These are phyloP conservation scores for Clavaria fumosa DNA, from an alignment of 768 basidiomycete species.

Conservation along the genomic window DNA sequence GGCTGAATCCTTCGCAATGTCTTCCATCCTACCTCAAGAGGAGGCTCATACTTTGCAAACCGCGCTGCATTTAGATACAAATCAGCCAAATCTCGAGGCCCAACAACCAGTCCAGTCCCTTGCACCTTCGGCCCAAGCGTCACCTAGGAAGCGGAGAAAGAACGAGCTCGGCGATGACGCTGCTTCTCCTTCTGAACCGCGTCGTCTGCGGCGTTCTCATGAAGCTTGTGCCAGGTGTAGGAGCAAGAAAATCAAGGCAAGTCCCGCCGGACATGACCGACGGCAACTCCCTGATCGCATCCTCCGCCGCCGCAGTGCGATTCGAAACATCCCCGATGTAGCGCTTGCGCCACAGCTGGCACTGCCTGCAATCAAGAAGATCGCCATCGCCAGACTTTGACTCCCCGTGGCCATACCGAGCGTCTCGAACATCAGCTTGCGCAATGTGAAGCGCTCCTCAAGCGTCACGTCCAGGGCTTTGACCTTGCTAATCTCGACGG, in stretches of 20 bases:
- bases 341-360: slow-evolving; percentile 69
- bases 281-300: slow-evolving; percentile 63
- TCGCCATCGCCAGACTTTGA: slow-evolving; percentile 74
- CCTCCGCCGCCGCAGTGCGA: slow-evolving; percentile 50
- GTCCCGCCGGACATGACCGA: slow-evolving; percentile 56
- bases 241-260: slow-evolving; percentile 93
- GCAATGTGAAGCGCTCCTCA: slow-evolving; percentile 67
- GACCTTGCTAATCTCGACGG: slow-evolving; percentile 51
- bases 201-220: slow-evolving; percentile 74
- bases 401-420: slow-evolving; percentile 72
- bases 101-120: slow-evolving; percentile 22
- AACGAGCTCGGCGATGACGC: slow-evolving; percentile 41
- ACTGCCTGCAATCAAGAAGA: slow-evolving; percentile 79
- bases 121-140: slow-evolving; percentile 13
- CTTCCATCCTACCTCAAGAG: too few relatives aligned
- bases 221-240: slow-evolving; percentile 88
- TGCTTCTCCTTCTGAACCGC: slow-evolving; percentile 47
- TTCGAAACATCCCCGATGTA: slow-evolving; percentile 78
- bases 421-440: slow-evolving; percentile 66
- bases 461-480: slow-evolving; percentile 56
- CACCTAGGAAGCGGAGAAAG: slow-evolving; percentile 43
- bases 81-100: slow-evolving; percentile 31
- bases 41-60: slow-evolving; percentile 7
- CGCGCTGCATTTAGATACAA: slow-evolving; percentile 46
- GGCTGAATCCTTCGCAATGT: too few relatives aligned